Base-by-base conservation (phyloP, 306 rosid species). In the Castanea sativa region DNA sequence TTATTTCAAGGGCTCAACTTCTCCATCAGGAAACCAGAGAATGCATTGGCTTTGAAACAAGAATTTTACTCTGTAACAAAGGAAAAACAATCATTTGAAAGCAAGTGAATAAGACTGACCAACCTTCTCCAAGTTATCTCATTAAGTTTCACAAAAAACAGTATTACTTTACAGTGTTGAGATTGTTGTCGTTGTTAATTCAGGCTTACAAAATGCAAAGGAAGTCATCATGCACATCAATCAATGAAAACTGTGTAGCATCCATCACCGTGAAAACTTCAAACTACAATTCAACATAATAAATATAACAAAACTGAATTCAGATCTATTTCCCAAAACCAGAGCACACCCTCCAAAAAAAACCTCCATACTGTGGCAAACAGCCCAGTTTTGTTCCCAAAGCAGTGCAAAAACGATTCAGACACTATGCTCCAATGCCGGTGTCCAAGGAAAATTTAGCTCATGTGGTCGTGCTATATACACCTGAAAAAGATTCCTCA, bases 361-460 rank as follows among this genome's bases (percentile, higher is more conserved):
- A 0, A 14, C 16, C 5, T 55, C 19, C 68, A 43, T 88, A 91
- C 94, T 86, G 87, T 76, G 78, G 76, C 94, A n/a, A n/a, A n/a
- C n/a, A n/a, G n/a, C n/a, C n/a, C n/a, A n/a, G n/a, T n/a, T n/a
- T n/a, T n/a, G n/a, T n/a, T n/a, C n/a, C n/a, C n/a, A n/a, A n/a
- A n/a, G n/a, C n/a, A n/a, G n/a, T n/a, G n/a, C n/a, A n/a, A n/a
- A n/a, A n/a, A n/a, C n/a, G n/a, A n/a, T n/a, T n/a, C n/a, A n/a
- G n/a, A n/a, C n/a, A n/a, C n/a, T n/a, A n/a, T n/a, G n/a, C n/a
- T n/a, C n/a, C n/a, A n/a, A n/a, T n/a, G n/a, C n/a, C n/a, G n/a
- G n/a, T n/a, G n/a, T n/a, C n/a, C n/a, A n/a, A n/a, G n/a, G n/a
- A n/a, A n/a, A n/a, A n/a, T n/a, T n/a, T n/a, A n/a, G n/a, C n/a